Percentiles rank a stretch among this genome's conserved stretches.
These are phyloP conservation scores for Sarocladium kiliense DNA, from an alignment of 2,329 filamentous ascomycete genomes.

Conservation along the genomic window DNA sequence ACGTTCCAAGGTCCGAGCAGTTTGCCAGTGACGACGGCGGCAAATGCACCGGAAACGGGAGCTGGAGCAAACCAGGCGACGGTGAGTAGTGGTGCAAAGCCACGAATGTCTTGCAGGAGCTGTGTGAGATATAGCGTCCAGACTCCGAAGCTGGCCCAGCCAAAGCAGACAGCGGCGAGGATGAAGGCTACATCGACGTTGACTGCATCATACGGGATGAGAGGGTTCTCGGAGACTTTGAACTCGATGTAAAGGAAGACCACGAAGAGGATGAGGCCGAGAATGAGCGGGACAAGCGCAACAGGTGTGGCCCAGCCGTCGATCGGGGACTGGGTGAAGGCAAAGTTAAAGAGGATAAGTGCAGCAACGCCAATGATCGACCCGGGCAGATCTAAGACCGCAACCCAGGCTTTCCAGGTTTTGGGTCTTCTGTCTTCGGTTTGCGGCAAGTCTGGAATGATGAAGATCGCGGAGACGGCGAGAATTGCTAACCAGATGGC, in stretches of 20 bases:
- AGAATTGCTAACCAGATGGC: constrained; percentile 29
- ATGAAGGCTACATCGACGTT: constrained; percentile 48
- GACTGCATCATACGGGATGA: constrained; percentile 50
- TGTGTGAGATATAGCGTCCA: constrained; percentile 48
- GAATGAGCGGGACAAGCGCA: constrained; percentile 50
- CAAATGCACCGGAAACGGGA: constrained; percentile 36
- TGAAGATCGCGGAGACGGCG: constrained; percentile 23
- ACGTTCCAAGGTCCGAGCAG: constrained; percentile 32
- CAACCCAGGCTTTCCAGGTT: constrained; percentile 16
- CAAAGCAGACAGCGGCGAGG: constrained; percentile 46
- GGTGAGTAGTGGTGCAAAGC: constrained; percentile 36
- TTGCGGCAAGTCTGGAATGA: constrained; percentile 27
- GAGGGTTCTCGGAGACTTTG: constrained; percentile 39
- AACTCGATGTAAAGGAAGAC: constrained; percentile 54
- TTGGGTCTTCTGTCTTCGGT: constrained; percentile 12
- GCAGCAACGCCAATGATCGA: constrained; percentile 43
- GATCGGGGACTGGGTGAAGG: constrained; percentile 60
- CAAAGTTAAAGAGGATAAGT: constrained; percentile 59
- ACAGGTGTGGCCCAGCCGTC: constrained; percentile 54
- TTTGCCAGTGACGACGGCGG: constrained; percentile 38
- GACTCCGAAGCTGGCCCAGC: constrained; percentile 50
- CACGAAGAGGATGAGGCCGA: constrained; percentile 48
- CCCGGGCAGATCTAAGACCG: constrained; percentile 34
- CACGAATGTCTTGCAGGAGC: constrained; percentile 39
- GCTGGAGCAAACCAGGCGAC: constrained; percentile 40